Conservation (phyloP, 352 stramenopile species). For the Blastocystis sp. region DNA sequence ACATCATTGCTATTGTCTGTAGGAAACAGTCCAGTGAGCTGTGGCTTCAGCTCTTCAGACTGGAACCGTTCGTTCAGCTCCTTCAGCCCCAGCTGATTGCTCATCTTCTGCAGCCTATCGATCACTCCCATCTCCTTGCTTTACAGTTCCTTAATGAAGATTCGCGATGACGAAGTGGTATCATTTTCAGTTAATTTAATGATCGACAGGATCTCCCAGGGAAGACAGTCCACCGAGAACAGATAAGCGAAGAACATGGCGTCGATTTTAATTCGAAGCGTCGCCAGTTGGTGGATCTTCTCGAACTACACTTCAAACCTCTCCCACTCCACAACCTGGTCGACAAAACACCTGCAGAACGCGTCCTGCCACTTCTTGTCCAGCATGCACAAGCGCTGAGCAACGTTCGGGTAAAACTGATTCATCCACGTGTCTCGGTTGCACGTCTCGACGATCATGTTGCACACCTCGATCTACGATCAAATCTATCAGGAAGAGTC, state of each 20-base stretch:
- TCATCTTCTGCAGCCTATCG: constrained; percentile 81
- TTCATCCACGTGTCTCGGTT: constrained; percentile 78
- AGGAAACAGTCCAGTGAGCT: constrained; percentile 89
- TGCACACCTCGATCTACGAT: constrained; percentile 82
- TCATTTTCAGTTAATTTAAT: constrained; percentile 95
- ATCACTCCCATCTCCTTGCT: not conserved
- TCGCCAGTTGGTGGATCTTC: constrained; percentile 76
- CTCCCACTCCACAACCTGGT: not conserved
- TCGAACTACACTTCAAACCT: not conserved
- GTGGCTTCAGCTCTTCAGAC: constrained; percentile 78
- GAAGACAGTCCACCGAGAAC: constrained; percentile 89
- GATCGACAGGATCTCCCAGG: constrained; percentile 90
- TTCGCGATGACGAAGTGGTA: constrained; percentile 94
- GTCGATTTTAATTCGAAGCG: constrained; percentile 79
- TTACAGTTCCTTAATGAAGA: constrained; percentile 99
- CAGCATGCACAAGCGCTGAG: constrained; percentile 63
- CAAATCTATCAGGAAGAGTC: not conserved
- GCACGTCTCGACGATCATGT: constrained; percentile 98
- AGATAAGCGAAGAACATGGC: constrained; percentile 88
- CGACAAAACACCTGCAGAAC: constrained; percentile 79
- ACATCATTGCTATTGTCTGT: constrained; percentile 89
- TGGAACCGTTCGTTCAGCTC: constrained; percentile 88
- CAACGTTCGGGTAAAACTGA: constrained; percentile 51
- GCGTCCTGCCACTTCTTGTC: constrained; percentile 67
- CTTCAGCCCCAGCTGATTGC: constrained; percentile 87